These are phyloP conservation scores for Sugiyamaella chiloensis DNA, from an alignment of 805 yeast species.

Conservation along the genomic window DNA sequence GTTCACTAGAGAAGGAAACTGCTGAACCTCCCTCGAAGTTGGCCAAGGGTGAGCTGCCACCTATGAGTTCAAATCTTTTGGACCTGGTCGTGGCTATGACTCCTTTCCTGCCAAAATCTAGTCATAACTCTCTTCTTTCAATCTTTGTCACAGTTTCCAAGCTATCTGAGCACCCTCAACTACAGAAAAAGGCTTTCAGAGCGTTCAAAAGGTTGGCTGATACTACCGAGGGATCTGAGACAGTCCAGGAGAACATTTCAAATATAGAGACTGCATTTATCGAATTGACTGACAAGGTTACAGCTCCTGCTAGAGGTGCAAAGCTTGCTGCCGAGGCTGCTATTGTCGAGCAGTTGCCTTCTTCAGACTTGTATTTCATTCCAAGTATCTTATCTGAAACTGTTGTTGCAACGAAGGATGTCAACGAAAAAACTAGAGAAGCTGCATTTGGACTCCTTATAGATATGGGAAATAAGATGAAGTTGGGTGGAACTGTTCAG, in stretches of 20 bases:
- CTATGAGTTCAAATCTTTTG: slow-evolving; percentile 79
- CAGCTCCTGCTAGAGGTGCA: slow-evolving; percentile 75
- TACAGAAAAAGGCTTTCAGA: slow-evolving; percentile 88
- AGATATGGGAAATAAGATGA: slow-evolving; percentile 77
- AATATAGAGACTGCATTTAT: slow-evolving; percentile 61
- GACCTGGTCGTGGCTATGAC: slow-evolving; percentile 87
- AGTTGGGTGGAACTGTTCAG: slow-evolving; percentile 57
- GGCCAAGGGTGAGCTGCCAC: slow-evolving; percentile 39
- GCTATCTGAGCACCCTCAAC: slow-evolving; percentile 51
- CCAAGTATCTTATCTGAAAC: slow-evolving; percentile 84
- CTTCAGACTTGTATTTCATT: slow-evolving; percentile 64
- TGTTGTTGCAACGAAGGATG: slow-evolving; percentile 85
- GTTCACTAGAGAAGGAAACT: slow-evolving; percentile 63
- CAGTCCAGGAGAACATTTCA: slow-evolving; percentile 49
- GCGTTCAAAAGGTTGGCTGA: slow-evolving; percentile 63
- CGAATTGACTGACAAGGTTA: slow-evolving; percentile 42
- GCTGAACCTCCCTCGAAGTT: slow-evolving; percentile 33
- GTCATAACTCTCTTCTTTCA: slow-evolving; percentile 71
- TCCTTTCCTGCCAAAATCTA: slow-evolving; percentile 68
- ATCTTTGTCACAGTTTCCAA: slow-evolving; percentile 69
- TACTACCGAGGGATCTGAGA: slow-evolving; percentile 56
- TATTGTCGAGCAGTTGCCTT: slow-evolving; percentile 61
- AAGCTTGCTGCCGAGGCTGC: slow-evolving; percentile 67
- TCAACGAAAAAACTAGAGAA: slow-evolving; percentile 86
- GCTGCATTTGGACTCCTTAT: slow-evolving; percentile 72